Base-by-base conservation (phyloP, 2,329 filamentous ascomycete species). In the Amauroascus verrucosus region DNA sequence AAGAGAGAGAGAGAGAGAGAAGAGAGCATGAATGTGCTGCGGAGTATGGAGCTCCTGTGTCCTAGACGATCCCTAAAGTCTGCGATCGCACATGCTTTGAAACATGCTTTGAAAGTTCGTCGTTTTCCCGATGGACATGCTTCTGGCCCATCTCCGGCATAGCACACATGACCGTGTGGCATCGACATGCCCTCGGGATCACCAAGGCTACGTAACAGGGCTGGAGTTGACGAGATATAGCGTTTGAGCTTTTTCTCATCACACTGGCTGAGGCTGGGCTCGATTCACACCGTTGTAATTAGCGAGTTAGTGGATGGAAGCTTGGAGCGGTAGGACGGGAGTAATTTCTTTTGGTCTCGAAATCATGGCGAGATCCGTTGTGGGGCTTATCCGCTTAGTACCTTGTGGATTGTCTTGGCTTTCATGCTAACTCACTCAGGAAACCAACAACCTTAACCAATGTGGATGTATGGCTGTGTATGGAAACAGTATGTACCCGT, bases 301-400 rank as follows among this genome's bases (percentile, higher is more conserved):
- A 32, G n/a, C n/a, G n/a, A n/a, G n/a, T n/a, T 16, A 22, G 40
- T 24, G 18, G 22, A 6, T 24, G 40, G 40, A 43, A 24, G 26
- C 26, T 30, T 30, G 11, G 14, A 11, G 11, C 3, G 32, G 32
- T 11, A 35, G 32, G 33, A 35, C 14, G 33, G 33, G 33, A 13
- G 33, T 35, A 37, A 22, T 48, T 30, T 16, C n/a, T 49, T 49
- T 41, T 49, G 20, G 28, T 9, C 22, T 43, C 26, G 16, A 44
- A 35, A 38, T 14, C 24, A 52, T 46, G 50, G 40, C 50, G 41
- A 46, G 50, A 46, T 46, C 40, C 40, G 50, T 41, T 46, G 50
- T 52, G 50, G 50, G 37, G 50, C 40, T 33, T 35, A 22, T 41
- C 35, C n/a, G 14, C n/a, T 20, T 40, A 48, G 33, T 20, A 30